phyloP scores from a whole-genome alignment of 495 filamentous ascomycete genomes.

The Cenococcum geophilum region DNA sequence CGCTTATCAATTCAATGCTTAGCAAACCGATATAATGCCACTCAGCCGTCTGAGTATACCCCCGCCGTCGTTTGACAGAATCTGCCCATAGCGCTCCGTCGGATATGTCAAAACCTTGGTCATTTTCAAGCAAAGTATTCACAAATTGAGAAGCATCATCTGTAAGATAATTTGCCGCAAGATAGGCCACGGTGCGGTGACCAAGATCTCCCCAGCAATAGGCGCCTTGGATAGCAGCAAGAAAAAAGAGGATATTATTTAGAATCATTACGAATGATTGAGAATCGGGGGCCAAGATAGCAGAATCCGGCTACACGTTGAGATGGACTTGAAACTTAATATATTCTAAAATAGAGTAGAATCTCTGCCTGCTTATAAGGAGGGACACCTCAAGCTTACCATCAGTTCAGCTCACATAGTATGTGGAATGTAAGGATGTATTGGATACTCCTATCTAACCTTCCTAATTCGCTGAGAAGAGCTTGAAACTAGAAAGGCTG shows the following conservation, averaged over 20 bases:
- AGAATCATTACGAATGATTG: not conserved
- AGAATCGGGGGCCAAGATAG: not conserved
- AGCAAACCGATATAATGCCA: too few relatives aligned
- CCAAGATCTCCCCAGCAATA: constrained; percentile 20
- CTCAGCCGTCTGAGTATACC: constrained; percentile 1
- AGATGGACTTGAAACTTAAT: not conserved
- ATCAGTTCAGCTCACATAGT: not conserved
- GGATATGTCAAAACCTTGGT: constrained; percentile 8
- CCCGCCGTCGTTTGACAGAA: not conserved
- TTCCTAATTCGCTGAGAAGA: too few relatives aligned
- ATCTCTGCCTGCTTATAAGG: not conserved
- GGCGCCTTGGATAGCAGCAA: not conserved
- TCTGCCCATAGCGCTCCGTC: constrained; percentile 20
- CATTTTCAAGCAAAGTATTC: not conserved
- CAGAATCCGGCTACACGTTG: too few relatives aligned
- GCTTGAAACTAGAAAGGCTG: too few relatives aligned
- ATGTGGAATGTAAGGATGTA: not conserved
- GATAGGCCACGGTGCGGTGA: constrained; percentile 20
- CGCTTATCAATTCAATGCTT: constrained; percentile 10
- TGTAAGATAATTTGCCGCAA: constrained; percentile 13
- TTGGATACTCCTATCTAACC: too few relatives aligned
- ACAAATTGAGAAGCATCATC: not conserved
- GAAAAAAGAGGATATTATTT: not conserved
- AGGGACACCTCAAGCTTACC: not conserved
- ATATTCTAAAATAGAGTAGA: not conserved